Evolutionary conservation across 129 eudicot genomes (phyloP).

Genomic region (Kitagawia praeruptora): DNA sequence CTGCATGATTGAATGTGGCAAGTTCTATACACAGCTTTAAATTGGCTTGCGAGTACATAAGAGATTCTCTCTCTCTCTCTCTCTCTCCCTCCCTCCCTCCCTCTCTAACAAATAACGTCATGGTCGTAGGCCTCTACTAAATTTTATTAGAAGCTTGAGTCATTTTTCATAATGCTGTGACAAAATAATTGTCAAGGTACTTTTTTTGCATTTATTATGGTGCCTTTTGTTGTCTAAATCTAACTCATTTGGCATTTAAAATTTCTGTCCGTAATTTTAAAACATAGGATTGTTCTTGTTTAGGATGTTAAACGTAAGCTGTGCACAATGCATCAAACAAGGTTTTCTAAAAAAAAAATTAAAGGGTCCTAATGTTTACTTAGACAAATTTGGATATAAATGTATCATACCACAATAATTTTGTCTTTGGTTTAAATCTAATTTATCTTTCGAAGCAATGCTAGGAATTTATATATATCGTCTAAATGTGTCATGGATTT

Average conservation of each 20-base stretch:
- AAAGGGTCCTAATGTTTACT: too few species aligned
- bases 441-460: too few species aligned
- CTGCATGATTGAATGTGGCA: neutral
- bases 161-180: neutral
- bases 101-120: neutral
- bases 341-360: too few species aligned
- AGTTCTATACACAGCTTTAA: neutral
- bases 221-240: neutral
- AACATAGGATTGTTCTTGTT: neutral
- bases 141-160: neutral
- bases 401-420: too few species aligned
- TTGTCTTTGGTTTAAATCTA: too few species aligned
- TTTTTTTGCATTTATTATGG: neutral
- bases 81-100: neutral
- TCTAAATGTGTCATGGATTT: neutral
- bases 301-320: neutral
- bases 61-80: conserved; percentile 38
- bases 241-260: neutral
- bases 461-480: neutral
- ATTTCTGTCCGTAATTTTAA: neutral
- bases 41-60: conserved; percentile 57
- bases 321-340: neutral
- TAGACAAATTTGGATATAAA: too few species aligned
- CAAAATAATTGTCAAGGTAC: neutral
- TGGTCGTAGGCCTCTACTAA: neutral